Percentiles rank a stretch among this genome's conserved stretches.
Evolutionary conservation across 2,329 filamentous ascomycete genomes (phyloP).

Genomic region (Colletotrichum lupini): DNA sequence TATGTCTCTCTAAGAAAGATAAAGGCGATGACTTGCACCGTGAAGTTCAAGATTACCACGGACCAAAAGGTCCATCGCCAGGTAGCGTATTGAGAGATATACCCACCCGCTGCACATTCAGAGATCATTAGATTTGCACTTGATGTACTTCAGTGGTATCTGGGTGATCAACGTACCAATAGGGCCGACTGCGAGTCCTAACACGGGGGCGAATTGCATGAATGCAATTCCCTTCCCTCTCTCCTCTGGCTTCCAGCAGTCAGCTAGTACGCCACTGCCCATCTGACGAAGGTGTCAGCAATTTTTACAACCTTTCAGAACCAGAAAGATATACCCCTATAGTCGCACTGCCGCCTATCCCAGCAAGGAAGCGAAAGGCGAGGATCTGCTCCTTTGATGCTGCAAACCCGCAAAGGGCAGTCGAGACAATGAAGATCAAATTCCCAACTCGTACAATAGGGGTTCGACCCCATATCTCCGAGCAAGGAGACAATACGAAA

Average conservation of each 20-base stretch:
- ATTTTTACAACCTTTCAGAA: neutral
- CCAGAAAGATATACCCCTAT: conserved; percentile 52
- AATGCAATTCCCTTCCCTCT: conserved; percentile 52
- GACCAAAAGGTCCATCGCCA: conserved; percentile 61
- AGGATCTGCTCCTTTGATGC: conserved; percentile 53
- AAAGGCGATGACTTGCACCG: conserved; percentile 47
- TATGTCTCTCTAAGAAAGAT: conserved; percentile 52
- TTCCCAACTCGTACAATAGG: conserved; percentile 51
- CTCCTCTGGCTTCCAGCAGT: conserved; percentile 58
- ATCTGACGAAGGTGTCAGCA: conserved; percentile 55
- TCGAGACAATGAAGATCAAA: conserved; percentile 47
- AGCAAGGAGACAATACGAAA: conserved; percentile 54
- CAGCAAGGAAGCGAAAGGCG: conserved; percentile 57
- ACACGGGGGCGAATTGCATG: conserved; percentile 52
- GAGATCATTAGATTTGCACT: conserved; percentile 45
- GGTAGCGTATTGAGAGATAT: conserved; percentile 47
- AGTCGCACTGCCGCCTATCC: conserved; percentile 65
- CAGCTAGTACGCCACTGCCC: conserved; percentile 57
- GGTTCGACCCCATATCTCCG: conserved; percentile 52
- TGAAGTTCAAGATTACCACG: conserved; percentile 53
- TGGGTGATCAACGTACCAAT: conserved; percentile 46
- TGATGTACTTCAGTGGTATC: neutral
- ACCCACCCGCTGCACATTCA: conserved; percentile 49
- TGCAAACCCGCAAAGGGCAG: conserved; percentile 56
- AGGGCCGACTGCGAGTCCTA: conserved; percentile 57